phyloP scores from a whole-genome alignment of 768 basidiomycete genomes.

The Collybia mongolica region DNA sequence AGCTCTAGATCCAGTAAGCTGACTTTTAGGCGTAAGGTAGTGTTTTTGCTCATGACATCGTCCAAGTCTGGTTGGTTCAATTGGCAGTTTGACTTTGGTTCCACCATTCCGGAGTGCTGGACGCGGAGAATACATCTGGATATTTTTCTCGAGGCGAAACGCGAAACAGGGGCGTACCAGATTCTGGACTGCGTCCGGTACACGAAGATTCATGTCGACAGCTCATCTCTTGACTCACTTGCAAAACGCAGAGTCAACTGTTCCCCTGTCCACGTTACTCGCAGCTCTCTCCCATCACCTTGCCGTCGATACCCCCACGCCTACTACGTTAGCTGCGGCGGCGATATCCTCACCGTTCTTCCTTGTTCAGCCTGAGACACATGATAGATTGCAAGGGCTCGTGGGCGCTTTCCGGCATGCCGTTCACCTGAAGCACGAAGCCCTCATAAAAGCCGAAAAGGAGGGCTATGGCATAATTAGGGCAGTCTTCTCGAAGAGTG shows the following conservation, averaged over 20 bases:
- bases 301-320: constrained; percentile 43
- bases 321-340: constrained; percentile 57
- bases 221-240: constrained; percentile 49
- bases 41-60: too few species aligned
- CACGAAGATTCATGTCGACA: constrained; percentile 11
- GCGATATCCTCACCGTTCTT: constrained; percentile 58
- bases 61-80: too few species aligned
- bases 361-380: constrained; percentile 38
- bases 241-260: constrained; percentile 38
- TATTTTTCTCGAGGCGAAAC: too few species aligned
- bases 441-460: constrained; percentile 32
- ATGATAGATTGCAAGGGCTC: constrained; percentile 48
- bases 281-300: constrained; percentile 61
- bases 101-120: too few species aligned
- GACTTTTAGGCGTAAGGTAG: too few species aligned
- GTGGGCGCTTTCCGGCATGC: constrained; percentile 60
- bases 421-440: constrained; percentile 48
- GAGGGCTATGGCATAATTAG: constrained; percentile 27
- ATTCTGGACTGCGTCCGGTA: not conserved
- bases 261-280: constrained; percentile 50
- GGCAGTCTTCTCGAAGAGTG: constrained; percentile 34
- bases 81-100: too few species aligned
- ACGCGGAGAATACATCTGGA: too few species aligned
- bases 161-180: too few species aligned
- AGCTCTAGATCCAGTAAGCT: too few species aligned